Conservation (phyloP, 805 yeast genomes). For the Diddensiella santjacobensis region DNA sequence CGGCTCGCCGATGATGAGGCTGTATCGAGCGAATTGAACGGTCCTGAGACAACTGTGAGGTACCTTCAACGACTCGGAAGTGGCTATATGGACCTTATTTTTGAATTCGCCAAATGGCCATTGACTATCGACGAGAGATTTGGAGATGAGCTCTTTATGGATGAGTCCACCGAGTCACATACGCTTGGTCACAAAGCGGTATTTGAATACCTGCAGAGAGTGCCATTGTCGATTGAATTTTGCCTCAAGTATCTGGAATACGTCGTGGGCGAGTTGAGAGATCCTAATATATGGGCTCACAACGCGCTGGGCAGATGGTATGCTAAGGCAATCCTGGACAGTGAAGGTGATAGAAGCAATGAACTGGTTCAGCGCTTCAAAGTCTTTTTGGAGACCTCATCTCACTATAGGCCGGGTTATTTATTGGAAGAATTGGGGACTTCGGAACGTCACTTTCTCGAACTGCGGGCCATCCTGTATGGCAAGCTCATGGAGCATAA, state of each 20-base stretch:
- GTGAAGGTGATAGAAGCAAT: constrained; percentile 19
- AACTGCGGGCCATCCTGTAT: constrained; percentile 55
- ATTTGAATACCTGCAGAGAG: constrained; percentile 44
- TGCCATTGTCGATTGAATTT: constrained; percentile 26
- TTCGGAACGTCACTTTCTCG: constrained; percentile 24
- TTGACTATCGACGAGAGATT: constrained; percentile 37
- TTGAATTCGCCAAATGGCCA: constrained; percentile 54
- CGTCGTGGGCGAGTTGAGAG: constrained; percentile 41
- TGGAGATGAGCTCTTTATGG: constrained; percentile 57
- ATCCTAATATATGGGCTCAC: constrained; percentile 38
- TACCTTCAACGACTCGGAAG: constrained; percentile 23
- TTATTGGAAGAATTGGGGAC: constrained; percentile 32
- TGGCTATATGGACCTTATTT: constrained; percentile 48
- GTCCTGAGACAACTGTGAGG: constrained; percentile 22
- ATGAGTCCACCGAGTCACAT: constrained; percentile 57
- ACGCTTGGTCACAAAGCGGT: constrained; percentile 53
- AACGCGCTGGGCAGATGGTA: constrained; percentile 46
- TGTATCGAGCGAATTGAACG: constrained; percentile 28
- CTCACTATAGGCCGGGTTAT: constrained; percentile 39
- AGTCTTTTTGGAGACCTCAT: constrained; percentile 35
- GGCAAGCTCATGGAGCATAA: constrained; percentile 57
- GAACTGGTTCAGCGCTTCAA: constrained; percentile 30
- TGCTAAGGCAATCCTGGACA: constrained; percentile 31
- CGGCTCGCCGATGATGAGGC: constrained; percentile 30
- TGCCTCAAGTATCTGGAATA: constrained; percentile 51